Conservation (phyloP, 73 alveolate species). For the Paramecium sonneborni region DNA sequence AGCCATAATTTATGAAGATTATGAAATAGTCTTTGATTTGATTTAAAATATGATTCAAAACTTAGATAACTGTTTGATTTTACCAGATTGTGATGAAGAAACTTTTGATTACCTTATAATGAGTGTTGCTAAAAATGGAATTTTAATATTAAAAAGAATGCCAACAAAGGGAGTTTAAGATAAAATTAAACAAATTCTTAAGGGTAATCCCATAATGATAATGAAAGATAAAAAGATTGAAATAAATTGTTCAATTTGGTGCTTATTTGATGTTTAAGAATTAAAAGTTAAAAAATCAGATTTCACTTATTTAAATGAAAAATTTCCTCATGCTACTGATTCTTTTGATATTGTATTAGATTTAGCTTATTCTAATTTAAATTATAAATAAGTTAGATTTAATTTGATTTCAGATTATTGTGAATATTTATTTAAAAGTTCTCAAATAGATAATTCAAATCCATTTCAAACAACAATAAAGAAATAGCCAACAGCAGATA, state of each 20-base stretch:
- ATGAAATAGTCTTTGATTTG: slow-evolving; percentile 5
- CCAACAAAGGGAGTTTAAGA: not conserved
- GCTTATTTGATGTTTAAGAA: slow-evolving; percentile 25
- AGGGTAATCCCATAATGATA: not conserved
- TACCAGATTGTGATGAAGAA: slow-evolving; percentile 48
- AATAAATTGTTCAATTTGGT: slow-evolving; percentile 16
- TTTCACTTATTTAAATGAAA: not conserved
- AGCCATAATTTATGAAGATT: slow-evolving; percentile 37
- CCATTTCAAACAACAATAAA: slow-evolving; percentile 26
- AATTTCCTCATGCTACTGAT: not conserved
- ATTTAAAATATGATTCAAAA: not conserved
- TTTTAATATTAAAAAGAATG: not conserved
- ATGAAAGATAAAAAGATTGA: not conserved
- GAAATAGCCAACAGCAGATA: slow-evolving; percentile 2
- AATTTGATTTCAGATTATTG: slow-evolving; percentile 33
- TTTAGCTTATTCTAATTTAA: slow-evolving; percentile 31
- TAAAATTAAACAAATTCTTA: not conserved
- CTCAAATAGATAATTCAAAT: not conserved
- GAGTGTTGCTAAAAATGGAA: slow-evolving; percentile 17
- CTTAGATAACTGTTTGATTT: not conserved
- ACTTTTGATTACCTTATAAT: slow-evolving; percentile 12
- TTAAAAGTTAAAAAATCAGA: not conserved
- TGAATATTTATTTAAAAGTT: not conserved
- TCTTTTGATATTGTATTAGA: slow-evolving; percentile 42
- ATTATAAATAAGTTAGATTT: not conserved